Evolutionary conservation across 2,329 filamentous ascomycete genomes (phyloP), one percentile per base, ranked within the genome.

Genomic region (Aspergillus vadensis): DNA sequence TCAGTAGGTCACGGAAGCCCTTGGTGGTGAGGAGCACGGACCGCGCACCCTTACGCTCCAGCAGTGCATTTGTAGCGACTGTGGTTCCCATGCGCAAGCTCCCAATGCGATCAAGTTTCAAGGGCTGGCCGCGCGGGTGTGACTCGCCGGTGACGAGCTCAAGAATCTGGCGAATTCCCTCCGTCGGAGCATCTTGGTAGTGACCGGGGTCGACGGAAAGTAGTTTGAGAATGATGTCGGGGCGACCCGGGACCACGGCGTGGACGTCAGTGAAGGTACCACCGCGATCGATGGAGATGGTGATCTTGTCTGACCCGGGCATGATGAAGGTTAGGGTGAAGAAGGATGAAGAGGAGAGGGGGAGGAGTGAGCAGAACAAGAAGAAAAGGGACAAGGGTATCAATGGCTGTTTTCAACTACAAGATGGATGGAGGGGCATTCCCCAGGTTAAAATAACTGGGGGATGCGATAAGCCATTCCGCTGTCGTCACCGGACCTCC

Each of bases 41-140:
- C 66, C 87, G 87, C 76, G 96, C 92, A 52, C 93, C 93, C 74
- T 96, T 97, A 65, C 93, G 83, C 77, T 97, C 93, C 2, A 97
- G 82, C 61, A 97, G 77, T 0, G 93, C 92, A 75, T 97, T 97
- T 0, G 92, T 97, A 5, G 92, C 92, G 12, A 97, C 92, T 0
- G 92, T 97, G 3, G 93, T 97, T 55, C 93, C 92, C 93, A 97
- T 97, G 55, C 92, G 88, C 70, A 97, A 94, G 36, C 70, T 73
- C 21, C 73, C 72, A 53, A 76, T 76, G 14, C 67, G 70, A 41
- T 72, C 70, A n/a, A 76, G 68, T 61, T 74, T 72, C 54, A 77
- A 55, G 17, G 72, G 74, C 43, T 70, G 57, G 12, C 74, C 74
- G 17, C 76, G 69, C 0, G 76, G 76, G 58, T 74, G 68, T 27